Conservation (phyloP, 106 monocot species). For the Apostasia ramifera region DNA sequence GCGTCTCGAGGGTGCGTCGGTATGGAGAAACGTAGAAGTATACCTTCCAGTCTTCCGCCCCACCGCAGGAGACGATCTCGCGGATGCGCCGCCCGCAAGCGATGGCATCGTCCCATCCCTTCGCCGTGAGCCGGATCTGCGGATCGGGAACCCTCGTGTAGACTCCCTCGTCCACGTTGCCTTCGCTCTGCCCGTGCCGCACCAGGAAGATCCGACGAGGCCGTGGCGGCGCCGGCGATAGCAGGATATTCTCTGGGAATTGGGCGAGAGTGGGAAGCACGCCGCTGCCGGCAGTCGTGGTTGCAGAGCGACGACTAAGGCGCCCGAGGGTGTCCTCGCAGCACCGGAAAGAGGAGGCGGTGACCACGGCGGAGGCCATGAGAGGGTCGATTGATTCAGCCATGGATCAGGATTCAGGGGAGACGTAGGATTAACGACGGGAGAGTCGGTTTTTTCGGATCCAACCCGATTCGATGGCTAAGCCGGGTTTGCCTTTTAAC, state of each 20-base stretch:
- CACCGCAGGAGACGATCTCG: slow-evolving; percentile 29
- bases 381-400: not conserved
- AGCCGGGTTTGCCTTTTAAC: too few relatives aligned
- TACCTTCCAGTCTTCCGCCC: slow-evolving; percentile 72
- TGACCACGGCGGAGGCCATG: not conserved
- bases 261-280: slow-evolving; percentile 17
- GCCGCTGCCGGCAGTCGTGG: not conserved
- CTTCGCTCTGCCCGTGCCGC: slow-evolving; percentile 93
- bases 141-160: slow-evolving; percentile 93
- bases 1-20: slow-evolving; percentile 71
- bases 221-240: slow-evolving; percentile 20
- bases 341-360: slow-evolving; percentile 14
- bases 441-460: too few relatives aligned
- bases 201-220: slow-evolving; percentile 87
- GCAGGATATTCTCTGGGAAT: not conserved
- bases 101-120: slow-evolving; percentile 66
- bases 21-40: slow-evolving; percentile 97
- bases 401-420: not conserved
- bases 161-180: slow-evolving; percentile 77
- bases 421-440: too few relatives aligned
- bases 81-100: slow-evolving; percentile 49
- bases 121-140: slow-evolving; percentile 54
- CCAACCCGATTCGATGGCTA: too few relatives aligned
- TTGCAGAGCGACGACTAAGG: not conserved
- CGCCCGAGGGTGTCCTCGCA: slow-evolving; percentile 18